A percentile compares a stretch with the other conserved stretches of the same genome.
Evolutionary conservation across 805 yeast genomes (phyloP).

Genomic region (Tetrapisispora arboricola): DNA sequence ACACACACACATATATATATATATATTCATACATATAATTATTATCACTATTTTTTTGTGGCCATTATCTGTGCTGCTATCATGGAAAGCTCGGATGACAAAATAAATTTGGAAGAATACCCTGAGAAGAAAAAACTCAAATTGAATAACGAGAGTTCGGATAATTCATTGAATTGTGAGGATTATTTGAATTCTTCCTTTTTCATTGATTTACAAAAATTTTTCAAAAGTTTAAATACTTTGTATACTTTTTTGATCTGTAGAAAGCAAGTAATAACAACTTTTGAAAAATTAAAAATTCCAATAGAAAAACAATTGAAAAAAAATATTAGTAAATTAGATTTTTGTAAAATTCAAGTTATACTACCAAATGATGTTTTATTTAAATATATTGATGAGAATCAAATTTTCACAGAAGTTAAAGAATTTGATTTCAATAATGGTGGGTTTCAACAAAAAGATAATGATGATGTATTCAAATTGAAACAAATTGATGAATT

Average conservation of each 20-base stretch:
- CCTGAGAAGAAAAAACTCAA: neutral
- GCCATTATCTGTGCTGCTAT: too few species aligned
- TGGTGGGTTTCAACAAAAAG: conserved; percentile 47
- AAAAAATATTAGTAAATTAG: conserved; percentile 37
- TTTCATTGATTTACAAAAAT: conserved; percentile 34
- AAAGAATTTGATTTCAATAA: conserved; percentile 30
- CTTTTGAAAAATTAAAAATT: conserved; percentile 41
- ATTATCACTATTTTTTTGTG: too few species aligned
- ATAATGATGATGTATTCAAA: conserved; percentile 38
- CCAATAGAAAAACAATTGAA: conserved; percentile 43
- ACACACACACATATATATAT: too few species aligned
- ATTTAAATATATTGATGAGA: conserved; percentile 71
- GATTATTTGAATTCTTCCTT: neutral
- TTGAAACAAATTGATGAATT: conserved; percentile 31
- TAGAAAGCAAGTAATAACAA: conserved; percentile 49
- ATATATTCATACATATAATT: too few species aligned
- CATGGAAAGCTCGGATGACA: too few species aligned
- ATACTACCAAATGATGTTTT: conserved; percentile 60
- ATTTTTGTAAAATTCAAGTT: conserved; percentile 52
- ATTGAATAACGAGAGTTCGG: neutral
- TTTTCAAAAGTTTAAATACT: conserved; percentile 46
- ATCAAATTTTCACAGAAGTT: conserved; percentile 39
- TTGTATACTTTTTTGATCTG: conserved; percentile 54
- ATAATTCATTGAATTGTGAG: neutral
- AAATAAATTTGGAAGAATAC: too few species aligned